Base-by-base conservation (phyloP, 2,329 filamentous ascomycete species). In the Shiraia bambusicola region DNA sequence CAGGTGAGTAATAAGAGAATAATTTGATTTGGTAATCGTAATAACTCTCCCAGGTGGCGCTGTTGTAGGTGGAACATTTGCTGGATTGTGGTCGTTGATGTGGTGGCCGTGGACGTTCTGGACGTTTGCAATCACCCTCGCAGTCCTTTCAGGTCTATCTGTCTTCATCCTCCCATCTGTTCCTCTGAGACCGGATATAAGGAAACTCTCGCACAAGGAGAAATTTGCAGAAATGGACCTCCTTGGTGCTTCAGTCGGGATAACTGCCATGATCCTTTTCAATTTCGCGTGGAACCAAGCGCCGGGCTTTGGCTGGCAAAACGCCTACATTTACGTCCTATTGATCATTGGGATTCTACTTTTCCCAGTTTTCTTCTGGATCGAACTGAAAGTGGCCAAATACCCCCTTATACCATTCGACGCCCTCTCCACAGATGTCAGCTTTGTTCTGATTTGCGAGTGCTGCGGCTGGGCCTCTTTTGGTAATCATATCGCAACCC, bases 241-340 rank as follows among this genome's bases (percentile, higher is more conserved):
- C 14, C 53, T 72, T 5, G 78, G 77, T 9, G 71, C 71, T 5
- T 44, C 68, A 3, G 65, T 71, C 3, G 82, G 82, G 1, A 72
- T 85, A 13, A 68, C 71, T 0, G 76, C 76, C 0, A 67, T 87
- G 16, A 71, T 60, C 6, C 69, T 87, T 13, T 74, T 86, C 65
- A 85, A 84, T 58, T 80, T 86, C 52, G 79, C 82, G 0, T 85
- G 81, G 80, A 86, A 83, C 44, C 81, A 86, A 56, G 82, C 79
- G 0, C 76, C 80, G 0, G 70, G 79, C 0, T 77, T 74, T 2
- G 80, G 81, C 2, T 86, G 83, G 83, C 51, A 66, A 1, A 69
- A 72, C 6, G 69, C 79, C 0, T 81, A 81, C 40, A 71, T 82
- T n/a, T 77, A 79, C 44, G 67, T 77, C 0, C 66, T 78, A 1